Evolutionary conservation across 2,329 filamentous ascomycete species (phyloP).

Genomic region (Ascochyta pisi): DNA sequence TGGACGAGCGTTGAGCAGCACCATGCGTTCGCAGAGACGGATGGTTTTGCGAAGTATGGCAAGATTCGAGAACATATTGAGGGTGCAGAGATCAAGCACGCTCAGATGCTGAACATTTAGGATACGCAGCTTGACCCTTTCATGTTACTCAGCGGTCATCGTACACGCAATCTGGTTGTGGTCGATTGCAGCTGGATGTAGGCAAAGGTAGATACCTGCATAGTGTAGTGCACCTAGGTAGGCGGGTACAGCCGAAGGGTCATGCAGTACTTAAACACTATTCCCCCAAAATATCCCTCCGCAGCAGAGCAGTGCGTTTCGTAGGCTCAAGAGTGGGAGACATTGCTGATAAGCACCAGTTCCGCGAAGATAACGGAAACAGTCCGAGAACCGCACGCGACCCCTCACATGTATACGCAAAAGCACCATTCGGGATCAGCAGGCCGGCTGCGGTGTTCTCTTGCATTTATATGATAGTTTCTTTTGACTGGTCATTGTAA

Average conservation of each 20-base stretch:
- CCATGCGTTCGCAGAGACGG: slow-evolving; percentile 41
- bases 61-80: slow-evolving; percentile 25
- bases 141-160: neutral
- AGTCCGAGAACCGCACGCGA: neutral
- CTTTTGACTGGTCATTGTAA: neutral
- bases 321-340: neutral
- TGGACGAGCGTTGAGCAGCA: slow-evolving; percentile 50
- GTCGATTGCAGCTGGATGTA: neutral
- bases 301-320: neutral
- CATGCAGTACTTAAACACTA: neutral
- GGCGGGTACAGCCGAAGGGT: neutral
- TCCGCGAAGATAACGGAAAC: neutral
- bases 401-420: neutral
- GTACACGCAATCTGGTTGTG: neutral
- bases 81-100: slow-evolving; percentile 36
- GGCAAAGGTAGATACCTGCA: neutral
- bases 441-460: neutral
- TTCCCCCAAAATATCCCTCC: neutral
- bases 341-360: neutral
- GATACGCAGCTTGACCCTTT: neutral
- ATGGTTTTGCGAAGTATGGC: slow-evolving; percentile 40
- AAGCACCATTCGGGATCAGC: neutral
- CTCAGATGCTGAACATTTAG: slow-evolving; percentile 26
- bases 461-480: neutral
- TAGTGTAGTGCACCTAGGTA: neutral